Percentiles rank a stretch among this genome's conserved stretches.
These are phyloP conservation scores for Xerocomus brunneocitrinus DNA, from an alignment of 768 basidiomycete genomes.

Conservation along the genomic window DNA sequence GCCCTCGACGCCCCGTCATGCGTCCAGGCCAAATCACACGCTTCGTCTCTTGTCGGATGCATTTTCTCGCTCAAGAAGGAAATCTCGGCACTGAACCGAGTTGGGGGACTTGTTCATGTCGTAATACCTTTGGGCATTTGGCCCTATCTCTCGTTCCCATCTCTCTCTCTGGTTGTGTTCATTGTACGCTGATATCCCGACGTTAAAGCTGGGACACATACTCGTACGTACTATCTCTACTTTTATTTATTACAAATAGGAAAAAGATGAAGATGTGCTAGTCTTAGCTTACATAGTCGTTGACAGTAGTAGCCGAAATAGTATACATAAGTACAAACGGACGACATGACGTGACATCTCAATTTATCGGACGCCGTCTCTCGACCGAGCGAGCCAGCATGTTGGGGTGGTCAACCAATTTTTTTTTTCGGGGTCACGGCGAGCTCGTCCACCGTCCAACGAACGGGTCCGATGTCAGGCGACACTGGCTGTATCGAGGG, in stretches of 20 bases:
- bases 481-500: not conserved
- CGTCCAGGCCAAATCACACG: constrained; percentile 14
- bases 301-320: not conserved
- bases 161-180: not conserved
- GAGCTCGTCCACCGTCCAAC: not conserved
- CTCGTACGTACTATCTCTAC: not conserved
- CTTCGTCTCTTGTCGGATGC: constrained; percentile 27
- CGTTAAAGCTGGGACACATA: not conserved
- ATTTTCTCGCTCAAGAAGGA: constrained; percentile 14
- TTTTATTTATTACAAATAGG: not conserved
- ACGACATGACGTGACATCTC: not conserved
- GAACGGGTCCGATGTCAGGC: not conserved
- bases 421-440: not conserved
- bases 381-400: not conserved
- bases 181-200: not conserved
- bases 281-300: not conserved
- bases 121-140: not conserved
- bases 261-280: not conserved
- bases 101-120: not conserved
- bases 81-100: constrained; percentile 4
- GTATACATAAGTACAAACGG: not conserved
- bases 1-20: not conserved
- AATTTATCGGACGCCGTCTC: not conserved
- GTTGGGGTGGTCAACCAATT: not conserved
- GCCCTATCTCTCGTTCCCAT: not conserved